phyloP scores from a whole-genome alignment of 768 basidiomycete genomes.

The Leccinum disarticulatum region DNA sequence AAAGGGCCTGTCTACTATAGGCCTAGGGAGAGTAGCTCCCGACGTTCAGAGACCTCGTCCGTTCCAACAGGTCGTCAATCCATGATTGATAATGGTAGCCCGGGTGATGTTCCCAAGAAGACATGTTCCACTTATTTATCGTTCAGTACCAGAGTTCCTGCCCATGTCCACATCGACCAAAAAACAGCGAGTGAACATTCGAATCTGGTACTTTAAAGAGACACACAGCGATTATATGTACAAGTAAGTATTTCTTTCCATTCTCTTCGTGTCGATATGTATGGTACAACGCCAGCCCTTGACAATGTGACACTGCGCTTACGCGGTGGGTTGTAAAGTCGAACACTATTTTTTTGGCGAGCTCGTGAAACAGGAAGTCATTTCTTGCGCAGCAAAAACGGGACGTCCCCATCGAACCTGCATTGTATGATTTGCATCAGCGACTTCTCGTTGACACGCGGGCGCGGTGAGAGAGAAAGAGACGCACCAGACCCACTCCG shows the following conservation, averaged over 20 bases:
- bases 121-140: too few species aligned
- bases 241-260: conserved; percentile 3
- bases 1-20: too few species aligned
- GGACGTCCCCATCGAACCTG: conserved; percentile 27
- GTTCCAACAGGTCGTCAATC: too few species aligned
- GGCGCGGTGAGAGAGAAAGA: not conserved
- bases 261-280: not conserved
- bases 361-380: not conserved
- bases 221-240: not conserved
- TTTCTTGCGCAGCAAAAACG: conserved; percentile 5
- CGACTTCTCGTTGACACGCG: too few species aligned
- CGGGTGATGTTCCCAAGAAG: too few species aligned
- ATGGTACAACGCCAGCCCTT: not conserved
- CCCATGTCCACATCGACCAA: too few species aligned
- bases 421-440: not conserved
- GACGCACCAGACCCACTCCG: conserved; percentile 25
- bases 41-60: too few species aligned
- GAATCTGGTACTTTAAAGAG: too few species aligned
- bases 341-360: not conserved
- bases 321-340: not conserved
- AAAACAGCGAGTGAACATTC: too few species aligned
- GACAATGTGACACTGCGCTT: not conserved
- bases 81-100: too few species aligned
- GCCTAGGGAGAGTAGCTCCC: too few species aligned
- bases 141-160: too few species aligned